phyloP scores from a whole-genome alignment of 257 asterid genomes.

The Osmanthus fragrans region DNA sequence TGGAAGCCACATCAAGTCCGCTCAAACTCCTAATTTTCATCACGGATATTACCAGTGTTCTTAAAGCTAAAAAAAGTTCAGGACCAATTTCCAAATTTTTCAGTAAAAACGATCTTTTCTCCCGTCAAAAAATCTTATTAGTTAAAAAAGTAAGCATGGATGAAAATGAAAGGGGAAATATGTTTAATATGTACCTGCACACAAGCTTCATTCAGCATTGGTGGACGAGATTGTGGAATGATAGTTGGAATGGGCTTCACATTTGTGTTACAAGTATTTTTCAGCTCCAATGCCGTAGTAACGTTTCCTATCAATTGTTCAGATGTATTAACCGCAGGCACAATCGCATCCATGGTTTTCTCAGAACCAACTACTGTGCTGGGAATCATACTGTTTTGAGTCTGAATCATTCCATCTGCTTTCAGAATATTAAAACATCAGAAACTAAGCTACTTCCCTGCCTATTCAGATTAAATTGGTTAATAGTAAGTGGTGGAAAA shows the following conservation, averaged over 20 bases:
- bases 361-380: neutral
- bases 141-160: neutral
- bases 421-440: constrained; percentile 21
- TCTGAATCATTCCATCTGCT: constrained; percentile 45
- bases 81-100: too few species aligned
- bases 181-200: constrained; percentile 51
- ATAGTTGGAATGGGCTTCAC: neutral
- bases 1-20: neutral
- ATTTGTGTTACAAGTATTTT: constrained; percentile 37
- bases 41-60: neutral
- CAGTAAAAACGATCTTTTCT: too few species aligned
- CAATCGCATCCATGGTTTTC: constrained; percentile 21
- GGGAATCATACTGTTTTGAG: constrained; percentile 28
- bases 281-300: constrained; percentile 50
- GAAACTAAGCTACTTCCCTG: neutral
- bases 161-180: neutral
- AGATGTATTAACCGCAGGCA: constrained; percentile 29
- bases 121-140: too few species aligned
- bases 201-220: constrained; percentile 56
- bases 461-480: neutral
- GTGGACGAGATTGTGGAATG: constrained; percentile 32
- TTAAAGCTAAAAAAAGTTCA: too few species aligned
- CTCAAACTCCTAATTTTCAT: neutral
- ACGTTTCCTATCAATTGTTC: constrained; percentile 40
- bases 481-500: neutral